Base-by-base conservation (phyloP, 2,329 filamentous ascomycete species). In the Colletotrichum kahawae region DNA sequence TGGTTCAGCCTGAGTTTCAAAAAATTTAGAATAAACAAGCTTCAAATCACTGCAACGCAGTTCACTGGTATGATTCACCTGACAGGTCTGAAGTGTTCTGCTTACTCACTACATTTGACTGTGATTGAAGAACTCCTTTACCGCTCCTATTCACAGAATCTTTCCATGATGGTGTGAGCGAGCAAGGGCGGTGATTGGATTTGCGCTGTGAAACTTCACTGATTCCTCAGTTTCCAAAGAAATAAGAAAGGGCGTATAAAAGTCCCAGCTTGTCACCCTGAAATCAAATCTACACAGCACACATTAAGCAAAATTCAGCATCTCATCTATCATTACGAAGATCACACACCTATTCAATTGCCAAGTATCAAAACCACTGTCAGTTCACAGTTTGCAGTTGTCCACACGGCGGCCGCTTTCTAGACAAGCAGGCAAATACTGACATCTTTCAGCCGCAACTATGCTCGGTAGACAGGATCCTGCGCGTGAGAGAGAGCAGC, bases 341-440 rank as follows among this genome's bases (percentile, higher is more conserved):
- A 4, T 48, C n/a, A n/a, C 43, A 48, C n/a, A 48, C 43, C n/a
- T 21, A 13, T 7, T 14, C 12, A 14, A 36, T 36, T 3, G 6
- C 5, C 34, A 14, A 36, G 34, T 5, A 36, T 4, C 43, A 48
- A 48, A 21, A 21, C 2, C n/a, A 48, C n/a, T 4, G 43, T 48
- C n/a, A 48, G 43, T 48, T 48, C 10, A 12, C 9, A 13, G 10
- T 4, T n/a, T 48, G 5, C 38, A 48, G 38, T 18, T 21, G 9
- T 6, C 2, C 0, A 12, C 38, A 48, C 0, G n/a, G 1, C n/a
- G 13, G 5, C 0, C 3, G n/a, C 43, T 48, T 0, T 21, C 0
- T 0, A 12, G n/a, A 48, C 3, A 21, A 1, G 13, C 0, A 12
- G n/a, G 21, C 3, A 21, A 1, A 13, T 0, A 21, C 43, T 48